Conservation (phyloP, 805 yeast genomes). For the Gaillardinia entomophila region DNA sequence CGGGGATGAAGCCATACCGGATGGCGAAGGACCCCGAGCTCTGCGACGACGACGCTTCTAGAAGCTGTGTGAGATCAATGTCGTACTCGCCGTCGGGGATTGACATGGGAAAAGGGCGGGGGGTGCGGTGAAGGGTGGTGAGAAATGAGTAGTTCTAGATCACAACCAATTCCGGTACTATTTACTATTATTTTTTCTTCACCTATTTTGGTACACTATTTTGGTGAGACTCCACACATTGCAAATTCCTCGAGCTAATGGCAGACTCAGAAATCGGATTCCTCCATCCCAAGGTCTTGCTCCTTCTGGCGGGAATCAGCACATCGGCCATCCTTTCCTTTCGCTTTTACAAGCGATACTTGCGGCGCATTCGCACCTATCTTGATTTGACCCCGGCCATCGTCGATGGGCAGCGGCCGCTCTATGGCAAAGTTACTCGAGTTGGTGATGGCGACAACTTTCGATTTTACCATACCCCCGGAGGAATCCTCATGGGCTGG, state of each 20-base stretch:
- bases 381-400: constrained; percentile 33
- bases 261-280: no score
- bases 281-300: constrained; percentile 34
- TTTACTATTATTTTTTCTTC: no score
- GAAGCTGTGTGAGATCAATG: constrained; percentile 27
- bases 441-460: constrained; percentile 97
- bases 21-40: constrained; percentile 15
- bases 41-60: constrained; percentile 1
- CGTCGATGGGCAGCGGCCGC: constrained; percentile 18
- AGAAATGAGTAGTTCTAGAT: no score
- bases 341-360: constrained; percentile 26
- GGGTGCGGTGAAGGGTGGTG: no score
- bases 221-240: no score
- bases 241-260: no score
- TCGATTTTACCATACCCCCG: constrained; percentile 89
- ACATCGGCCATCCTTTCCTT: constrained; percentile 21
- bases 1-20: constrained; percentile 37
- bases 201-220: no score
- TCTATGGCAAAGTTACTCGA: constrained; percentile 70
- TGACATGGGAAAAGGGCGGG: no score
- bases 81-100: constrained; percentile 41
- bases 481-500: constrained; percentile 88
- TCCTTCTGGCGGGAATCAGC: constrained; percentile 31
- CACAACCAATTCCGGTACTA: no score
- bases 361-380: constrained; percentile 28